phyloP scores from a whole-genome alignment of 2,329 filamentous ascomycete species.

The Ophiostoma sp. region DNA sequence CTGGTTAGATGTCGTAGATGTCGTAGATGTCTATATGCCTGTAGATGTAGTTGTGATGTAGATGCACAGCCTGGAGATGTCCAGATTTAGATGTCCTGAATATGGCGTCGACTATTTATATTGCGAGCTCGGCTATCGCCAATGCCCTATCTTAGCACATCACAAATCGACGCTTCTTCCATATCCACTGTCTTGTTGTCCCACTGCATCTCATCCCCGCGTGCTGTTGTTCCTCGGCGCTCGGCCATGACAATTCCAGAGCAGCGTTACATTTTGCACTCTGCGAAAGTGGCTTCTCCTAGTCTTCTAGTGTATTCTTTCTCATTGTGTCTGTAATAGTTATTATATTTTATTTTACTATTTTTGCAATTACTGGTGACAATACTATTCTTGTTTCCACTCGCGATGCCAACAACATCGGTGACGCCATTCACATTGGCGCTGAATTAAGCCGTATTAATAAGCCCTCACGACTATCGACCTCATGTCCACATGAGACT shows the following conservation, averaged over 20 bases:
- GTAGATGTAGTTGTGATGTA: background rate
- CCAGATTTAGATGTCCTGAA: background rate
- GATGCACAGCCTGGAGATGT: background rate
- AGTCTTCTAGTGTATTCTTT: background rate
- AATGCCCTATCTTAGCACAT: background rate
- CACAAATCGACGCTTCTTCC: background rate
- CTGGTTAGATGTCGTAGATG: background rate
- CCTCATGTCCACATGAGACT: background rate
- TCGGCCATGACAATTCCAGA: background rate
- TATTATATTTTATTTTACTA: background rate
- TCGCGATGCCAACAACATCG: background rate
- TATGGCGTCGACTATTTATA: background rate
- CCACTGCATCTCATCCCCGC: background rate
- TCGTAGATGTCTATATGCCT: background rate
- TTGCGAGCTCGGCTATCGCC: background rate
- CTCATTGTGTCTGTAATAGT: background rate
- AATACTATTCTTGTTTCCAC: background rate
- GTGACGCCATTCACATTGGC: background rate
- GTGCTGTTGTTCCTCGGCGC: background rate
- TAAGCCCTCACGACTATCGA: background rate
- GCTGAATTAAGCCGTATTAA: background rate
- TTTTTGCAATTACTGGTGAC: background rate
- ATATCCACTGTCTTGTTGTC: background rate
- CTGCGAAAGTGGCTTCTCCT: background rate
- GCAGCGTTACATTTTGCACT: background rate